A percentile compares a stretch with the other conserved stretches of the same genome.
These are phyloP conservation scores for Camellia lanceoleosa DNA, from an alignment of 148 eudicot genomes.

Conservation along the genomic window DNA sequence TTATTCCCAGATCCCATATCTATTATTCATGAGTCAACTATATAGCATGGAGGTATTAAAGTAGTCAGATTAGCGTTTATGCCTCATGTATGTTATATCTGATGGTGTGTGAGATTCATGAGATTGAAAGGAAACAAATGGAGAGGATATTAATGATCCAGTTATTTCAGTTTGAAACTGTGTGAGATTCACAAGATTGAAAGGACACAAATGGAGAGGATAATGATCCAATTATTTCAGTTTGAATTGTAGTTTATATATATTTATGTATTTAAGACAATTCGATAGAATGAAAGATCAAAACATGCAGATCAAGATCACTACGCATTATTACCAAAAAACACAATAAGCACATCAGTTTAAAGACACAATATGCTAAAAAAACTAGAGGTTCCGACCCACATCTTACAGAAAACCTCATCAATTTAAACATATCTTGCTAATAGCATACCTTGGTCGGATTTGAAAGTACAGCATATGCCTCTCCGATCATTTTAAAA, in stretches of 20 bases:
- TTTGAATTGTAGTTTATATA: no score
- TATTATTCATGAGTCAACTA: not conserved
- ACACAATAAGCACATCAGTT: not conserved
- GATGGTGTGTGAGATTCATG: not conserved
- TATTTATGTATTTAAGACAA: no score
- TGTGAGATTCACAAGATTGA: no score
- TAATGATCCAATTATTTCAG: no score
- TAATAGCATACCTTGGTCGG: conserved; percentile 53
- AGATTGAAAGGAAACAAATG: not conserved
- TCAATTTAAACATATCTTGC: not conserved
- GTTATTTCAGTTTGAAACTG: not conserved
- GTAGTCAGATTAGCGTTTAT: not conserved
- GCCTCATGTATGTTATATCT: no score
- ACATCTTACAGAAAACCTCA: not conserved
- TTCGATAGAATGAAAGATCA: not conserved
- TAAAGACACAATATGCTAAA: not conserved
- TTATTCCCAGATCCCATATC: not conserved
- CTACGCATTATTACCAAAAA: not conserved
- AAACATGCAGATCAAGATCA: not conserved
- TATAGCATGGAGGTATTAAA: not conserved
- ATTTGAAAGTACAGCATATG: conserved; percentile 91
- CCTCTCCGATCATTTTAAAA: conserved; percentile 90
- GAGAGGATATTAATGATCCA: not conserved
- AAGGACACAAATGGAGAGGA: no score
- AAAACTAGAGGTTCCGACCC: not conserved